phyloP scores from a whole-genome alignment of 352 stramenopile species.

The Lagenidium giganteum region DNA sequence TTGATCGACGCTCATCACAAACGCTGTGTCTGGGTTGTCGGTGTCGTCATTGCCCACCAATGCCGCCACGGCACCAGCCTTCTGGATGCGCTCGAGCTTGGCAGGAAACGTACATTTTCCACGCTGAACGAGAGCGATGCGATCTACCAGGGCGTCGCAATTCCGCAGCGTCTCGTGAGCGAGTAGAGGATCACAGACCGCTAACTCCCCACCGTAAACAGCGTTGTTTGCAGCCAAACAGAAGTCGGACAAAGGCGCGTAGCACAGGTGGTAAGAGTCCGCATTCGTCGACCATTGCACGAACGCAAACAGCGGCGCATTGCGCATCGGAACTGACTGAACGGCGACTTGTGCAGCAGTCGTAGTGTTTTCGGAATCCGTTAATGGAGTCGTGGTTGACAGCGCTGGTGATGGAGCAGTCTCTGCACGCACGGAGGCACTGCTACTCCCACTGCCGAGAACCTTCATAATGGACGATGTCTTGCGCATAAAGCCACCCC shows the following conservation, averaged over 20 bases:
- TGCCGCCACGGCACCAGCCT: conserved; percentile 41
- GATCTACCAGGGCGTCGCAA: conserved; percentile 19
- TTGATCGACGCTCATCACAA: conserved; percentile 73
- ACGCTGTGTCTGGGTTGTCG: conserved; percentile 36
- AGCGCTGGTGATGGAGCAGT: too few species aligned
- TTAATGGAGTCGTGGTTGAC: too few species aligned
- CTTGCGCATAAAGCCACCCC: conserved; percentile 32
- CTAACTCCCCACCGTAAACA: conserved; percentile 35
- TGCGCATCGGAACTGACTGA: not conserved
- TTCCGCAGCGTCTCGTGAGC: conserved; percentile 39
- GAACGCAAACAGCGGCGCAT: conserved; percentile 50
- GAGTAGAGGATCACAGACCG: conserved; percentile 43
- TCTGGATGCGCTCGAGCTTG: conserved; percentile 61
- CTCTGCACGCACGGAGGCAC: too few species aligned
- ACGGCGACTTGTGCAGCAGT: too few species aligned
- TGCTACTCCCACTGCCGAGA: conserved; percentile 24
- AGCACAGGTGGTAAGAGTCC: conserved; percentile 35
- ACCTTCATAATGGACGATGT: conserved; percentile 57
- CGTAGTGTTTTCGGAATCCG: too few species aligned
- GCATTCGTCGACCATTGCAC: conserved; percentile 56
- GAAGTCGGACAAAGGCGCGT: conserved; percentile 65
- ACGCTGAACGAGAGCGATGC: conserved; percentile 47
- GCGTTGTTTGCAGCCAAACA: conserved; percentile 27
- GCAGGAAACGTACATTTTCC: conserved; percentile 62
- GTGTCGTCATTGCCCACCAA: conserved; percentile 70